Conservation (phyloP, 208 protist genomes). For the Trypanosoma brucei region DNA sequence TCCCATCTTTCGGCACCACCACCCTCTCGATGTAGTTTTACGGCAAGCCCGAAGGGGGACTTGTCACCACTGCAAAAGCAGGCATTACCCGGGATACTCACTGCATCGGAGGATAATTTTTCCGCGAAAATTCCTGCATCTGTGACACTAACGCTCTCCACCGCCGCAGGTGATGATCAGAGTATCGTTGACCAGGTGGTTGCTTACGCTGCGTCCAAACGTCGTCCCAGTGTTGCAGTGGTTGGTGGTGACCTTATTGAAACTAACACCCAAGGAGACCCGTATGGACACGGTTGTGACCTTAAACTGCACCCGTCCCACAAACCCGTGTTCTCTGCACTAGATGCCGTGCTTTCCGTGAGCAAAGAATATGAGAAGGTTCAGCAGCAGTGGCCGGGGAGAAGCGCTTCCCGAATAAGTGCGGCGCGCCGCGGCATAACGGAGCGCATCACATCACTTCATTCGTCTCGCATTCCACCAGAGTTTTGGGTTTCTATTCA, state of each 20-base stretch:
- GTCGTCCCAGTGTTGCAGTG: background rate
- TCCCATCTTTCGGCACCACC: slow-evolving; percentile 11
- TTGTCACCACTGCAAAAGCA: background rate
- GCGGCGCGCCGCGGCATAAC: slow-evolving; percentile 31
- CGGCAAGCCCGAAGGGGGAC: background rate
- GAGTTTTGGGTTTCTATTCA: slow-evolving; percentile 65
- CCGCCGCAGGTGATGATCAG: slow-evolving; percentile 16
- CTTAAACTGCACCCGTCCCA: slow-evolving; percentile 7
- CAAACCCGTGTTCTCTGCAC: slow-evolving; percentile 44
- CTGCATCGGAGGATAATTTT: background rate
- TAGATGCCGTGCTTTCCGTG: slow-evolving; percentile 69
- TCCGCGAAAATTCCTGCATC: background rate
- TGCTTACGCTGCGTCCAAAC: slow-evolving; percentile 4
- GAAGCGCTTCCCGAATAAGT: slow-evolving; percentile 1
- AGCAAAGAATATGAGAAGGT: slow-evolving; percentile 73
- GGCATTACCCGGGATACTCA: background rate
- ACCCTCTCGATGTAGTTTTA: background rate
- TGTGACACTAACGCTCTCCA: slow-evolving; percentile 15
- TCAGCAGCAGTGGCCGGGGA: slow-evolving; percentile 22
- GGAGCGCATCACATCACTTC: slow-evolving; percentile 46
- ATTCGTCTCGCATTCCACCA: slow-evolving; percentile 58
- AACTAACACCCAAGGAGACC: background rate
- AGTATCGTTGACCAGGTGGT: slow-evolving; percentile 22
- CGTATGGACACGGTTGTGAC: background rate
- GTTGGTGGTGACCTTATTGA: background rate